phyloP scores from a whole-genome alignment of 1,284 basidiomycete genomes.

The Irpex sp. region DNA sequence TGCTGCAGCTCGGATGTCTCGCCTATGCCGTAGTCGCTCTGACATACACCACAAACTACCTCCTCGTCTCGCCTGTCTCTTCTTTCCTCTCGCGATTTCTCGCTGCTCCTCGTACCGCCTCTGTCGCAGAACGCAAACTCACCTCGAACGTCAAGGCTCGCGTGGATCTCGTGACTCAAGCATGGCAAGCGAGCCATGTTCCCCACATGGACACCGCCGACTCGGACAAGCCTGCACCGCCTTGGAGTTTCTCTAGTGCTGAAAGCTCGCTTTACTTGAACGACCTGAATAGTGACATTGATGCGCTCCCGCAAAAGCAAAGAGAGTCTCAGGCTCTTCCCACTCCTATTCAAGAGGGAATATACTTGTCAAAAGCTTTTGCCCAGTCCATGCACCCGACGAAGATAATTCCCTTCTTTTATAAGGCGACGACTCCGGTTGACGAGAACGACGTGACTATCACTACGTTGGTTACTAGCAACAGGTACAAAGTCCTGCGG shows the following conservation, averaged over 20 bases:
- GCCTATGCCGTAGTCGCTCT: conserved; percentile 11
- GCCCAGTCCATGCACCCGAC: conserved; percentile 64
- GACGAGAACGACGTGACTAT: conserved; percentile 73
- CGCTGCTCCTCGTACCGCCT: background rate
- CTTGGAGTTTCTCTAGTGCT: conserved; percentile 4
- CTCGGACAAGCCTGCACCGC: background rate
- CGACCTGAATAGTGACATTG: background rate
- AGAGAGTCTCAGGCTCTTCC: background rate
- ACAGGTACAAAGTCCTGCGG: conserved; percentile 69
- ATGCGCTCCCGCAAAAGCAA: background rate
- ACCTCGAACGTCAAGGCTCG: background rate
- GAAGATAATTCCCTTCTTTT: conserved; percentile 78
- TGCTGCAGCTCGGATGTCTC: conserved; percentile 10
- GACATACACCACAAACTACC: conserved; percentile 13
- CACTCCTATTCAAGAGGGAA: conserved; percentile 19
- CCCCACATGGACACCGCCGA: background rate
- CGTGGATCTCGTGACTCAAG: conserved; percentile 8
- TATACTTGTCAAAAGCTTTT: conserved; percentile 60
- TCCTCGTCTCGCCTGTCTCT: conserved; percentile 5
- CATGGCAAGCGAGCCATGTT: background rate
- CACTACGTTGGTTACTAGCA: conserved; percentile 78
- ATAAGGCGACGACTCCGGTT: conserved; percentile 51
- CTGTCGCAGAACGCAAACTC: background rate
- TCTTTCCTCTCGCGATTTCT: background rate
- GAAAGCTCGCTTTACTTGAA: background rate